These are phyloP conservation scores for Hericium rajendrae DNA, from an alignment of 768 basidiomycete species.

Conservation along the genomic window DNA sequence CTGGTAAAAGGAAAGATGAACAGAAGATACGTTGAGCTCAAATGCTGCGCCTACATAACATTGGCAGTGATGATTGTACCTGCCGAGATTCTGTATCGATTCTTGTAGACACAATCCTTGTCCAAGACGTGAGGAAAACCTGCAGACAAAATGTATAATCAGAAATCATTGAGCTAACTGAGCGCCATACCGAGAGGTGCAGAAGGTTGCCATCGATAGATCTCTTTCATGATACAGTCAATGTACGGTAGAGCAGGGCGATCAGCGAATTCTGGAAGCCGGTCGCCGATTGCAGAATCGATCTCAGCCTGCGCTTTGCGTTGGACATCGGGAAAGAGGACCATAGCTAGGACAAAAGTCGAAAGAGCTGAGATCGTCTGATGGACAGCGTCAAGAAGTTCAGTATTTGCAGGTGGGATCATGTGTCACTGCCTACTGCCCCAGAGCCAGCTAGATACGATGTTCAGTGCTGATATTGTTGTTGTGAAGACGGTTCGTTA, in stretches of 20 bases:
- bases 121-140: background rate
- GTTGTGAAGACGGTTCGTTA: no score
- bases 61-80: background rate
- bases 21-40: background rate
- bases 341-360: slow-evolving; percentile 14
- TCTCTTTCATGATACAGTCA: slow-evolving; percentile 14
- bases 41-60: background rate
- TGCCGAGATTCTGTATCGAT: background rate
- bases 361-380: slow-evolving; percentile 9
- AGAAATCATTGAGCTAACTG: background rate
- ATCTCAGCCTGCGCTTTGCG: slow-evolving; percentile 19
- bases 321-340: slow-evolving; percentile 15
- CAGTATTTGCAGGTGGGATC: no score
- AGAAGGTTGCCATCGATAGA: slow-evolving; percentile 9
- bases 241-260: slow-evolving; percentile 17
- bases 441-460: no score
- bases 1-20: background rate
- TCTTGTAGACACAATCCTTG: background rate
- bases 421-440: no score
- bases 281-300: slow-evolving; percentile 17
- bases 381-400: no score
- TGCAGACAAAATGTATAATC: background rate
- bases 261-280: slow-evolving; percentile 20
- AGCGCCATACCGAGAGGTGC: background rate
- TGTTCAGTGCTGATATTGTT: no score